Conservation (phyloP, 192 early-diverging fungal species). For the Coemansia sp. region DNA sequence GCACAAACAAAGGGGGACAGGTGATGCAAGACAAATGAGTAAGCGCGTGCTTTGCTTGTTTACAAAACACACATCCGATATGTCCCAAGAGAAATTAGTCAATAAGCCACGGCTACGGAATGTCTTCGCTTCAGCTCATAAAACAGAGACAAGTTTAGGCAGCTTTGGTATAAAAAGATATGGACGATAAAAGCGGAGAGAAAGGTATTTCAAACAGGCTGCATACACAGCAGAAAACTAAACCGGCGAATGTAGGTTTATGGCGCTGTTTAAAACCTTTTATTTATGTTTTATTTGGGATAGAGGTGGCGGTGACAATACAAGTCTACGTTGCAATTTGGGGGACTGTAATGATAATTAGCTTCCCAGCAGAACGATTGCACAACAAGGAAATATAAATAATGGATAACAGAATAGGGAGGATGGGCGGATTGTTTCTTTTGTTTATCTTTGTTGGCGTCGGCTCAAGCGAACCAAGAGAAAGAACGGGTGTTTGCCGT, state of each 20-base stretch:
- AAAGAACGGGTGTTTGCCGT: constrained; percentile 1
- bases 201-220: not conserved
- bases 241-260: not conserved
- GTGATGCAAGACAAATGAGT: constrained; percentile 4
- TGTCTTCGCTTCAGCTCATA: not conserved
- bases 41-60: constrained; percentile 6
- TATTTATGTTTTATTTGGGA: not conserved
- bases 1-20: constrained; percentile 3
- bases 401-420: not conserved
- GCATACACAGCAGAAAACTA: constrained; percentile 2
- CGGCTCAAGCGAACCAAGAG: not conserved
- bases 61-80: not conserved
- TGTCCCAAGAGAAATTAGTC: not conserved
- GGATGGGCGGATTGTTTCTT: not conserved
- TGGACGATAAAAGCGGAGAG: not conserved
- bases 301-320: constrained; percentile 3
- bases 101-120: not conserved
- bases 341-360: constrained; percentile 5
- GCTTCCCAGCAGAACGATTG: not conserved
- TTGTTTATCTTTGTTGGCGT: not conserved
- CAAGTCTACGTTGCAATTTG: not conserved
- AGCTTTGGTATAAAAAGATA: not conserved
- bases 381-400: constrained; percentile 6
- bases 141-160: not conserved
- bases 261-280: constrained; percentile 4